Percentiles rank a stretch among this genome's conserved stretches.
Conservation (phyloP, 2,329 filamentous ascomycete species). For the Pseudogymnoascus sp. region DNA sequence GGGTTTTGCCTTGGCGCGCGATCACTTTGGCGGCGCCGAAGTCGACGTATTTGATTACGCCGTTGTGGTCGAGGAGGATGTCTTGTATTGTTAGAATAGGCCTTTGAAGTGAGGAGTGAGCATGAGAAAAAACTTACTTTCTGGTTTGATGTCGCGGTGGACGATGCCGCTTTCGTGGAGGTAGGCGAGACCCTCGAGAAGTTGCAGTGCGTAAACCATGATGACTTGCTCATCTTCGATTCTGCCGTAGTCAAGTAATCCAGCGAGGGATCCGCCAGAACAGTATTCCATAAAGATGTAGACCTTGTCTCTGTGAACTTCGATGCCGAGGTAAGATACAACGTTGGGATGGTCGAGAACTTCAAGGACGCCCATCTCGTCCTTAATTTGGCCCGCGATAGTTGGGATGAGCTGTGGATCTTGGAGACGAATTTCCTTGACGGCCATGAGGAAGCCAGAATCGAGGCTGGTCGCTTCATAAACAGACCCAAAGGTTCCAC, state of each 20-base stretch:
- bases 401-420: constrained; percentile 93
- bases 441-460: constrained; percentile 92
- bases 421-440: constrained; percentile 95
- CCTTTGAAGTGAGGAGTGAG: not conserved
- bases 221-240: constrained; percentile 98
- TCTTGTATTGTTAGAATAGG: constrained; percentile 41
- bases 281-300: constrained; percentile 99
- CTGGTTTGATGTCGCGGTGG: constrained; percentile 95
- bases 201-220: constrained; percentile 90
- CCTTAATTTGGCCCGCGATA: constrained; percentile 85
- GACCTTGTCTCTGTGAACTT: constrained; percentile 97
- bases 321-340: constrained; percentile 95
- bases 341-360: constrained; percentile 96
- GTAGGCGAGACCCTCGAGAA: constrained; percentile 89
- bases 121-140: constrained; percentile 53
- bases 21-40: constrained; percentile 98
- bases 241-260: constrained; percentile 83
- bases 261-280: constrained; percentile 85
- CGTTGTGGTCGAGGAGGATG: constrained; percentile 92
- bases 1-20: constrained; percentile 81
- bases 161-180: constrained; percentile 86
- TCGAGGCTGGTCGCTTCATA: constrained; percentile 97
- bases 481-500: constrained; percentile 93
- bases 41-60: constrained; percentile 98
- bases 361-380: constrained; percentile 95